Conservation (phyloP, 2,329 filamentous ascomycete genomes). For the Hymenoscyphus repandus region DNA sequence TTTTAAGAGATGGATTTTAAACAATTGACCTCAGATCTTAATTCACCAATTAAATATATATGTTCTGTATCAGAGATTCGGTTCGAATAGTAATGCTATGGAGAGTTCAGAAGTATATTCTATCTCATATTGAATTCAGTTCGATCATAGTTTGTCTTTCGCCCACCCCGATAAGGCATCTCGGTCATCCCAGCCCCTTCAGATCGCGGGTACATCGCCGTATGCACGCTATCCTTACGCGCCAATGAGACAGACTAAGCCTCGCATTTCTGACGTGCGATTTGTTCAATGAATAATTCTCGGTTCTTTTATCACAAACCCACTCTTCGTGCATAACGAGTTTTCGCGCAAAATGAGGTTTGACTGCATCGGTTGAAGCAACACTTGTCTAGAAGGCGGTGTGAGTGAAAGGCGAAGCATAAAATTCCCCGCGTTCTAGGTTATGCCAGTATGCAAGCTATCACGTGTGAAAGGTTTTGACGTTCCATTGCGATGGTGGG, state of each 20-base stretch:
- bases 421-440: slow-evolving; percentile 10
- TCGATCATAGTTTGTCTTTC: too few relatives aligned
- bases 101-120: too few relatives aligned
- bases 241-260: slow-evolving; percentile 21
- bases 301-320: slow-evolving; percentile 2
- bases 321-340: slow-evolving; percentile 7
- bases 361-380: too few relatives aligned
- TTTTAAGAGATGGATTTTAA: too few relatives aligned
- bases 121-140: too few relatives aligned
- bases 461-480: neutral
- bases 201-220: too few relatives aligned
- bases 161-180: neutral
- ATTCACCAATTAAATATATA: too few relatives aligned
- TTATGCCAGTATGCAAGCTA: slow-evolving; percentile 1
- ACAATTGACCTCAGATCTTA: too few relatives aligned
- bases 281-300: neutral
- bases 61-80: too few relatives aligned
- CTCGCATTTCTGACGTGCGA: slow-evolving; percentile 11
- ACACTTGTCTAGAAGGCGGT: neutral
- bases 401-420: slow-evolving; percentile 6
- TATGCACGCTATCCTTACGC: slow-evolving; percentile 9
- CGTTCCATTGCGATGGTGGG: neutral
- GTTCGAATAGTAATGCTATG: too few relatives aligned
- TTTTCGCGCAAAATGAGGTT: too few relatives aligned
- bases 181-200: neutral